phyloP scores from a whole-genome alignment of 1,284 basidiomycete genomes.

The Papiliotrema terrestris region DNA sequence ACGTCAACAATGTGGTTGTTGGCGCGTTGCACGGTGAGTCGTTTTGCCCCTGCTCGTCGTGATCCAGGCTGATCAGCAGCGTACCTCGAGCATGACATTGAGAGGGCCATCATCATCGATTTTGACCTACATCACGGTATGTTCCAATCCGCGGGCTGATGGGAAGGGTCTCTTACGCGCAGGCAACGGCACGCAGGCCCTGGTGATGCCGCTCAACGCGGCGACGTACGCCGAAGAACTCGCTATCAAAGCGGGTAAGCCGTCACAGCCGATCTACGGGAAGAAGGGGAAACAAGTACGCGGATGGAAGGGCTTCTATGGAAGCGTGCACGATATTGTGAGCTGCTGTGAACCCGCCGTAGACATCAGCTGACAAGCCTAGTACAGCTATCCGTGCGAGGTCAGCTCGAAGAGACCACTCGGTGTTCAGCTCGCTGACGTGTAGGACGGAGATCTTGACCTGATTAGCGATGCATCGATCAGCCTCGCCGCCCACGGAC shows the following conservation, averaged over 20 bases:
- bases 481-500: slow-evolving; percentile 77
- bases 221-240: slow-evolving; percentile 69
- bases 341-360: not conserved
- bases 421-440: slow-evolving; percentile 9
- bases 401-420: no score
- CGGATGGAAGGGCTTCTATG: slow-evolving; percentile 75
- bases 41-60: not conserved
- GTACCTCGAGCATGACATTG: slow-evolving; percentile 72
- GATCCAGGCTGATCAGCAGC: slow-evolving; percentile 52
- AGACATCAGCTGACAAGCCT: not conserved
- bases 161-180: slow-evolving; percentile 1
- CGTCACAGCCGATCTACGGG: slow-evolving; percentile 32
- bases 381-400: slow-evolving; percentile 82
- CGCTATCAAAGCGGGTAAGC: slow-evolving; percentile 52
- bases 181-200: slow-evolving; percentile 91
- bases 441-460: slow-evolving; percentile 70
- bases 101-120: slow-evolving; percentile 81
- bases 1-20: slow-evolving; percentile 88
- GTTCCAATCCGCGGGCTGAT: not conserved
- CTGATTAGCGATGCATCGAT: slow-evolving; percentile 81
- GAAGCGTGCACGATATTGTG: slow-evolving; percentile 83
- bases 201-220: slow-evolving; percentile 88
- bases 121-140: slow-evolving; percentile 81
- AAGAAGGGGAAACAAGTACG: slow-evolving; percentile 46
- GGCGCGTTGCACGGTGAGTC: slow-evolving; percentile 78